Evolutionary conservation across 2,329 filamentous ascomycete genomes (phyloP).

Genomic region (Botryotinia convoluta): DNA sequence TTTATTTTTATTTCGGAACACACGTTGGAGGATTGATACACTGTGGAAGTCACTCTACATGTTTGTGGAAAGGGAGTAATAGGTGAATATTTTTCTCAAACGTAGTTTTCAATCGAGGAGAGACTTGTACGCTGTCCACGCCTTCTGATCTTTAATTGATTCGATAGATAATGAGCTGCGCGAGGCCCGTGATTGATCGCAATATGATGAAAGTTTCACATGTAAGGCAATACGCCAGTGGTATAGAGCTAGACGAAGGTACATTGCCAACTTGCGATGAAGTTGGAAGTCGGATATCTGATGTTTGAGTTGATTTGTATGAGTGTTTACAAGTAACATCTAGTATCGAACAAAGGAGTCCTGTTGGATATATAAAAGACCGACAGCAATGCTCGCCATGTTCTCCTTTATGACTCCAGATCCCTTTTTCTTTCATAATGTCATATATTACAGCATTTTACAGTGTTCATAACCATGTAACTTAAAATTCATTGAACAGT

Average conservation of each 20-base stretch:
- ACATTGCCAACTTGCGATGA: no score
- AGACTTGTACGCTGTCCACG: background rate
- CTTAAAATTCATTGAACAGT: background rate
- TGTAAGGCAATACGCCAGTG: background rate
- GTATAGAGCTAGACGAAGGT: no score
- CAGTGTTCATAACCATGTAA: background rate
- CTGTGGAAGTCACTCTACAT: background rate
- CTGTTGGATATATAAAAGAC: background rate
- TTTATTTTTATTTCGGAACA: background rate
- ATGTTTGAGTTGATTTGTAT: background rate
- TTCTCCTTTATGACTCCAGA: background rate
- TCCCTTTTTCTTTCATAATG: background rate
- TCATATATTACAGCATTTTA: constrained; percentile 11
- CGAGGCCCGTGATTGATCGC: background rate
- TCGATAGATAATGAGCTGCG: background rate
- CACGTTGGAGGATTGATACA: background rate
- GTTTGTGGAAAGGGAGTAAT: background rate
- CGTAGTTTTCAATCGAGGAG: background rate
- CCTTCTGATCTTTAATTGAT: background rate
- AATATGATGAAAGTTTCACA: background rate
- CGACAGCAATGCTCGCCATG: background rate
- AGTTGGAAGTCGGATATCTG: background rate
- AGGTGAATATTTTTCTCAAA: background rate
- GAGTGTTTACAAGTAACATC: background rate
- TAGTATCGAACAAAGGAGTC: background rate